Evolutionary conservation across 208 protist genomes (phyloP), one percentile per base, ranked within the genome.

Genomic region (Plasmodiophora brassicae): DNA sequence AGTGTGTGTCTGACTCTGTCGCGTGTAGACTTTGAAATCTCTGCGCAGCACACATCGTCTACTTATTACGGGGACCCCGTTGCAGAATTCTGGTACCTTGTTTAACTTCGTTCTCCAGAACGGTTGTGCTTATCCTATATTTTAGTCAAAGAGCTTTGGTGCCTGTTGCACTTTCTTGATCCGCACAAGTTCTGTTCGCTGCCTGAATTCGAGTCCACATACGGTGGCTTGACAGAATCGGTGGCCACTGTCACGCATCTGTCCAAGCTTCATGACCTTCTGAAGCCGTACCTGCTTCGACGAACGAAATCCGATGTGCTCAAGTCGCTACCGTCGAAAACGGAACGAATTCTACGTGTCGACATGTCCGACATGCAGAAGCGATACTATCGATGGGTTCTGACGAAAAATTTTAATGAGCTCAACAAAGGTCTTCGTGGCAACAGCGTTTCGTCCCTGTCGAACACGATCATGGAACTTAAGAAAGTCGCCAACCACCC

Each of bases 161-260:
- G 97, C 35, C 92, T 99, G 44, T 93, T 99, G 36, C 96, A 99
- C 91, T 99, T 98, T 90, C 91, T 99, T 1, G 95, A 98, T 35
- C 97, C 97, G 5, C 91, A 95, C 45, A 90, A 97, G 1, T 99
- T 98, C 91, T 65, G 65, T n/a, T 93, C 93, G 71, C 50, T 90
- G 46, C 94, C 97, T 39, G 93, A 95, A 71, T 99, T 99, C 89
- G 94, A 98, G 46, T 8, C 43, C 20, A 86, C 8, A 36, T 88
- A 86, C 39, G 85, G 53, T 38, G 71, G 28, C 1, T 1, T 89
- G 28, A 39, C 20, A 20, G 65, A 89, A 14, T 54, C 57, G 8
- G 32, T 8, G 8, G 20, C 41, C 14, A 85, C 54, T 86, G 84
- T 57, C 25, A 14, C 20, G 25, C 10, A 36, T 1, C 46, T 88